These are phyloP conservation scores for Saccharomyces hybrid DNA, from an alignment of 1,139 yeast species.

Conservation along the genomic window DNA sequence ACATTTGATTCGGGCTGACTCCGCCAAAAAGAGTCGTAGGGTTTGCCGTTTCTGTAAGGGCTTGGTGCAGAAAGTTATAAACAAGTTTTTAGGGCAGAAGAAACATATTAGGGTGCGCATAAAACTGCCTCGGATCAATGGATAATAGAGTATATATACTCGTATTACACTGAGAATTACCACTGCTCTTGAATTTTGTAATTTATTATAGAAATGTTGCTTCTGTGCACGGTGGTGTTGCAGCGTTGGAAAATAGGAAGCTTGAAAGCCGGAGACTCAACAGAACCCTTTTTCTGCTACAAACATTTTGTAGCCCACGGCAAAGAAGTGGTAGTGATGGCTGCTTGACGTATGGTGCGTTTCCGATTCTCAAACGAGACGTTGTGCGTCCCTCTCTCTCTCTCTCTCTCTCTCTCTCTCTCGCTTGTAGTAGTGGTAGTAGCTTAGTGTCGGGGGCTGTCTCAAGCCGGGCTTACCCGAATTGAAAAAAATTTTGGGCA, in stretches of 20 bases:
- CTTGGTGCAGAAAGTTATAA: fast-evolving
- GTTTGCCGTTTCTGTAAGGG: neutral
- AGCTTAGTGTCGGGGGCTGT: neutral
- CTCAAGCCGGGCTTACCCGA: neutral
- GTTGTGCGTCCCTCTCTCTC: no score
- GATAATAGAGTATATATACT: neutral
- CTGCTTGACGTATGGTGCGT: neutral
- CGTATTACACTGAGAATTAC: no score
- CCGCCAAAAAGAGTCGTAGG: neutral
- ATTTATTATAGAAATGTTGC: neutral
- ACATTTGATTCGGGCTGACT: neutral
- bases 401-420: no score
- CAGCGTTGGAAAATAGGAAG: neutral
- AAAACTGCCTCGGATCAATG: neutral
- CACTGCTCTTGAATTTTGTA: neutral
- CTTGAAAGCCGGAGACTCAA: neutral
- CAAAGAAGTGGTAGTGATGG: neutral
- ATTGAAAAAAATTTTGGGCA: neutral
- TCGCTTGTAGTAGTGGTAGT: no score
- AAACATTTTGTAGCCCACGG: neutral
- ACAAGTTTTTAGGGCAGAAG: neutral
- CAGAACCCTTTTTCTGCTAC: neutral
- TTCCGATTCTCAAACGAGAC: neutral
- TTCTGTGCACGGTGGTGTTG: neutral
- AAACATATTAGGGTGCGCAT: neutral